Base-by-base conservation (phyloP, 257 asterid species). In the Penstemon davidsonii region DNA sequence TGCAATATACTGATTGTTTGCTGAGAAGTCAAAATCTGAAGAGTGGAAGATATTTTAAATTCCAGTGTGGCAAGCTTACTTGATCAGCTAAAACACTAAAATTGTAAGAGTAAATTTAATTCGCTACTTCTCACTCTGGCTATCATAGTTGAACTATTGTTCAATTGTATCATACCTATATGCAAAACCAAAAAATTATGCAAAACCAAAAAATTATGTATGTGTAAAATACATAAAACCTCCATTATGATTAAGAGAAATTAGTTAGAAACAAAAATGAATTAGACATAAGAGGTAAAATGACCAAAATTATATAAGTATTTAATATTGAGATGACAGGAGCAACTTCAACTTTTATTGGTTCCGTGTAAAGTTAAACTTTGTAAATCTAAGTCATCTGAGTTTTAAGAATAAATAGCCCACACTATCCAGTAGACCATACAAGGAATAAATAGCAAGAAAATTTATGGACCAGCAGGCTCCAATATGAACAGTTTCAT, bases 21-120 rank as follows among this genome's bases (percentile, higher is more conserved):
- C 74, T 39, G 99, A 88, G 88, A 94, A 94, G 86, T 94, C 97
- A 78, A 94, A 94, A 87, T 94, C 99, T 94, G 93, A 40, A 83
- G 77, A 55, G 45, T 25, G 69, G 71, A 54, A 60, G 45, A 55
- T 57, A 69, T 63, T 59, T 69, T 40, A 80, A 57, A 76, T 51
- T 74, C 59, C 52, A 68, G 36, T 13, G 44, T 50, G n/a, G 37
- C 43, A 7, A 70, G 55, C 75, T 50, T 62, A 60, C 44, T 46
- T 51, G 36, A 59, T 37, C 64, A 71, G 52, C 51, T 53, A 62
- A 64, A 69, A 68, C 60, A 33, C 55, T 9, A 55, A 41, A 45
- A 61, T 59, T 38, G 38, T 37, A 8, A 62, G 39, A 39, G n/a
- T 52, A 69, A 39, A 55, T 50, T 44, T 38, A 44, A 58, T 45